phyloP scores from a whole-genome alignment of 352 stramenopile species.

The Phytophthora cactorum region DNA sequence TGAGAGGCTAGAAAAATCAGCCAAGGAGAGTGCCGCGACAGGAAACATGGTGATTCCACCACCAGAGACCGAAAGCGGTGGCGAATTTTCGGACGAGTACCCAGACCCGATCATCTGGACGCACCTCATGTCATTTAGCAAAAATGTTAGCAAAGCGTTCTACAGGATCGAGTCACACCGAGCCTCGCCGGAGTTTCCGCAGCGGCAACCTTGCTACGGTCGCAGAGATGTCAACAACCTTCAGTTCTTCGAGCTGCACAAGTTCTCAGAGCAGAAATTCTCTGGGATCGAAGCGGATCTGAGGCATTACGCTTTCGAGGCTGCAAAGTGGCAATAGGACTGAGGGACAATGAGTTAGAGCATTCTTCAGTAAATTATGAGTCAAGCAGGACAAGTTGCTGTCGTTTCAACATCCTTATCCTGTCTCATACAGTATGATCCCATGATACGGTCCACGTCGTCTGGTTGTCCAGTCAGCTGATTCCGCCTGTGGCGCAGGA shows the following conservation, averaged over 20 bases:
- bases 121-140: slow-evolving; percentile 63
- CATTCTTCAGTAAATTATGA: too few relatives aligned
- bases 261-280: slow-evolving; percentile 9
- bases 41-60: background rate
- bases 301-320: slow-evolving; percentile 3
- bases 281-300: slow-evolving; percentile 6
- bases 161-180: slow-evolving; percentile 58
- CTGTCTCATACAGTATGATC: too few relatives aligned
- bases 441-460: background rate
- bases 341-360: background rate
- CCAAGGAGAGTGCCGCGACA: background rate
- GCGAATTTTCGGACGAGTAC: slow-evolving; percentile 15
- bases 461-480: slow-evolving; percentile 16
- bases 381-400: too few relatives aligned
- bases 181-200: slow-evolving; percentile 30
- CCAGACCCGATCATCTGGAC: slow-evolving; percentile 57
- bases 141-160: slow-evolving; percentile 24
- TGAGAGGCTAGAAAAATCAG: background rate
- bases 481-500: slow-evolving; percentile 1
- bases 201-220: slow-evolving; percentile 57
- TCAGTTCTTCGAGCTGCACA: slow-evolving; percentile 6
- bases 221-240: slow-evolving; percentile 10
- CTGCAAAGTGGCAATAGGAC: background rate
- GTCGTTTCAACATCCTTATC: too few relatives aligned
- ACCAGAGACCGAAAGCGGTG: background rate